These are phyloP conservation scores for Endotrypanum monterogeii DNA, from an alignment of 208 protist genomes.

Conservation along the genomic window DNA sequence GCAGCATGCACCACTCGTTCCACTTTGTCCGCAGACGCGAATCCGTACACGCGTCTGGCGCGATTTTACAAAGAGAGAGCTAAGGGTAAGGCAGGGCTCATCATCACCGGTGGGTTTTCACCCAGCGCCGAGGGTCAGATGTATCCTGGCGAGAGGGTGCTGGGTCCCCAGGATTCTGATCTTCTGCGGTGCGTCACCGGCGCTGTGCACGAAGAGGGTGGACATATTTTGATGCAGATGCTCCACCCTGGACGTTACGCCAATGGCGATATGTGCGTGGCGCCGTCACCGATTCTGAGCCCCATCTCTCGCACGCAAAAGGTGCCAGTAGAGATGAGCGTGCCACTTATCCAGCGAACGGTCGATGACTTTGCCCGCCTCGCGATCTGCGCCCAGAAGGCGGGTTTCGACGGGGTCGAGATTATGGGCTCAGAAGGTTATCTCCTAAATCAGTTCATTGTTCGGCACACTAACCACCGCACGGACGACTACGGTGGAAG, in stretches of 20 bases:
- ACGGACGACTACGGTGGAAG: slow-evolving; percentile 78
- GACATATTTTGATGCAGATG: slow-evolving; percentile 92
- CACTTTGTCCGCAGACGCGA: slow-evolving; percentile 28
- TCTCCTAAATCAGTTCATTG: slow-evolving; percentile 94
- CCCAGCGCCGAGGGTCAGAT: slow-evolving; percentile 80
- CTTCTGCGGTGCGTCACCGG: slow-evolving; percentile 74
- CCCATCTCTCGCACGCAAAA: slow-evolving; percentile 58
- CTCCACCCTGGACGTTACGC: slow-evolving; percentile 90
- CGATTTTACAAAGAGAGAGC: slow-evolving; percentile 86
- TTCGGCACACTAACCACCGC: slow-evolving; percentile 84
- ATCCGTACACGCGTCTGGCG: slow-evolving; percentile 65
- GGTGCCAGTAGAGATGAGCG: slow-evolving; percentile 67
- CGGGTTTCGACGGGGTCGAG: slow-evolving; percentile 96
- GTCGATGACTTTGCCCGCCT: slow-evolving; percentile 85
- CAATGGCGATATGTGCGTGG: slow-evolving; percentile 45
- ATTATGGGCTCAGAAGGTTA: slow-evolving; percentile 93
- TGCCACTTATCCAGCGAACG: slow-evolving; percentile 65
- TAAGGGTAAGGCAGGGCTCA: slow-evolving; percentile 83
- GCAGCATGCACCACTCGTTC: slow-evolving; percentile 25
- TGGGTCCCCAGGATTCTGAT: slow-evolving; percentile 65
- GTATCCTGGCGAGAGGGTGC: slow-evolving; percentile 60
- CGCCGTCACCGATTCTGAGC: slow-evolving; percentile 56
- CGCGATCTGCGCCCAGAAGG: slow-evolving; percentile 85
- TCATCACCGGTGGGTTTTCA: slow-evolving; percentile 89
- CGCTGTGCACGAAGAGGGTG: slow-evolving; percentile 87